phyloP scores from a whole-genome alignment of 1,284 basidiomycete species.

The Singerocomus rubriflavus region DNA sequence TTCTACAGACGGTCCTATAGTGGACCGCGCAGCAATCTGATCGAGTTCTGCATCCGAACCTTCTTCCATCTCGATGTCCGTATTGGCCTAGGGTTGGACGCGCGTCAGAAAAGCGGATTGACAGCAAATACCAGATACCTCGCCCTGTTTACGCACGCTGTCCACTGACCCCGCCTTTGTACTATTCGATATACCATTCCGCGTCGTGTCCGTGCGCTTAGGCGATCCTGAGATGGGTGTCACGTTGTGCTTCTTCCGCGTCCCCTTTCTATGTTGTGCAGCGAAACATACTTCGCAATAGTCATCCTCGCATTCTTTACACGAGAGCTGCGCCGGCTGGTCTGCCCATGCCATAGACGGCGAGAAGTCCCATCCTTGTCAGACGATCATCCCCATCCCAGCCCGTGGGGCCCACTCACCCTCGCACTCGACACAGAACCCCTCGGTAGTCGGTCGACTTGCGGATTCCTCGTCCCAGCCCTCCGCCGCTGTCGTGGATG shows the following conservation, averaged over 20 bases:
- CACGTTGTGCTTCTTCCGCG: conserved; percentile 61
- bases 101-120: conserved; percentile 2
- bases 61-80: conserved; percentile 39
- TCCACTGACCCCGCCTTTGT: background rate
- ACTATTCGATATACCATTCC: conserved; percentile 20
- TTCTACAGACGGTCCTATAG: conserved; percentile 35
- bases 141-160: conserved; percentile 6
- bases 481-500: conserved; percentile 31
- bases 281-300: conserved; percentile 83
- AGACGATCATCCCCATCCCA: background rate
- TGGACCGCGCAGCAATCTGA: conserved; percentile 25
- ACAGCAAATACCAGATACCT: conserved; percentile 16
- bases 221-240: conserved; percentile 41
- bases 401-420: conserved; percentile 42
- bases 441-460: conserved; percentile 50
- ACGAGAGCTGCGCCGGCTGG: conserved; percentile 72
- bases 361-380: background rate
- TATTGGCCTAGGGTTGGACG: conserved; percentile 18
- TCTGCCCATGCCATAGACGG: conserved; percentile 47
- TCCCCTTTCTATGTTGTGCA: conserved; percentile 76
- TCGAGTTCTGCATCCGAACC: conserved; percentile 51
- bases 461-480: conserved; percentile 66
- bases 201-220: conserved; percentile 14
- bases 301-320: conserved; percentile 64
- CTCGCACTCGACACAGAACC: conserved; percentile 80